phyloP scores from a whole-genome alignment of 106 monocot species.

The Dendrobium officinale region DNA sequence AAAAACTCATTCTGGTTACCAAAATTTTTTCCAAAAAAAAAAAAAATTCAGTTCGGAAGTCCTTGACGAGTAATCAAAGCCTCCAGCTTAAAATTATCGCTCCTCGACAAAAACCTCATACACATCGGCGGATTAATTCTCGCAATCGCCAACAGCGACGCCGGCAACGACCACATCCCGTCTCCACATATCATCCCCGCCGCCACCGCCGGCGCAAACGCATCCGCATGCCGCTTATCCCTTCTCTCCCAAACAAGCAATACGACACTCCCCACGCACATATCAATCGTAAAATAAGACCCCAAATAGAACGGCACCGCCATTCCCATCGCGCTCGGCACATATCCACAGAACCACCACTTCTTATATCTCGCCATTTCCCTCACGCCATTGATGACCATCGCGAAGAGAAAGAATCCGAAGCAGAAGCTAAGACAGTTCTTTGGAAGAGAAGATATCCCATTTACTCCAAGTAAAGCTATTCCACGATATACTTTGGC shows the following conservation, averaged over 20 bases:
- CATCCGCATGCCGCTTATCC: constrained; percentile 22
- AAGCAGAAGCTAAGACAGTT: constrained; percentile 44
- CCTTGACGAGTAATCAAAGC: background rate
- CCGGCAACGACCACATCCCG: constrained; percentile 48
- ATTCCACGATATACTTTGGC: constrained; percentile 21
- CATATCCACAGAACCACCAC: constrained; percentile 13
- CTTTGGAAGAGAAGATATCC: constrained; percentile 26
- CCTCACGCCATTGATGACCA: constrained; percentile 21
- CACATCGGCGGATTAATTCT: constrained; percentile 51
- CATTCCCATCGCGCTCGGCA: constrained; percentile 50
- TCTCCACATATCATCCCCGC: constrained; percentile 60
- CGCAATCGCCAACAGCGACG: constrained; percentile 39
- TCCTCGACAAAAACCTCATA: constrained; percentile 46
- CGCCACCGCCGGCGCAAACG: constrained; percentile 33
- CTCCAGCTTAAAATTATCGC: constrained; percentile 9
- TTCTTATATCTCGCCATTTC: constrained; percentile 18
- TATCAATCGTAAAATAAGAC: constrained; percentile 49
- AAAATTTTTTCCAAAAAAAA: too few relatives aligned
- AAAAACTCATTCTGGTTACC: too few relatives aligned
- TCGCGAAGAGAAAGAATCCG: constrained; percentile 22
- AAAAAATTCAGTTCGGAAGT: too few relatives aligned
- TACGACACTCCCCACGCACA: constrained; percentile 50
- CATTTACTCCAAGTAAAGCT: constrained; percentile 22
- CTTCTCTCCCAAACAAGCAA: constrained; percentile 38
- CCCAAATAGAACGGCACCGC: constrained; percentile 52